Percentiles rank a stretch among this genome's conserved stretches.
These are phyloP conservation scores for Paspalum vaginatum DNA, from an alignment of 176 grass and related monocot genomes.

Conservation along the genomic window DNA sequence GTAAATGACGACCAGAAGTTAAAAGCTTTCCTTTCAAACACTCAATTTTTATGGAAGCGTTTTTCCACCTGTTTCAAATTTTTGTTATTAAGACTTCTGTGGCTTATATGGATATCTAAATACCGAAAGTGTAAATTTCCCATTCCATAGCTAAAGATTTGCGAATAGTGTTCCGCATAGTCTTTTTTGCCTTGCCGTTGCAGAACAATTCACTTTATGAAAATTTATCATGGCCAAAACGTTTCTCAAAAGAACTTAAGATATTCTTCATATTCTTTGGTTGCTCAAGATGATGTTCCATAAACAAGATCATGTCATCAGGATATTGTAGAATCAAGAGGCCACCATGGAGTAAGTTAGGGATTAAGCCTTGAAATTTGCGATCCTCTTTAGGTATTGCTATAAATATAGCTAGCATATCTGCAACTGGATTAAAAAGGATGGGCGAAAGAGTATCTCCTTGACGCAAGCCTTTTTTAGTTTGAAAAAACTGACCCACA, in stretches of 20 bases:
- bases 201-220: background rate
- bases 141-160: background rate
- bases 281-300: too few relatives aligned
- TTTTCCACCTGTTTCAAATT: background rate
- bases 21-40: too few relatives aligned
- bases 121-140: background rate
- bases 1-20: background rate
- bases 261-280: too few relatives aligned
- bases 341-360: background rate
- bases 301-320: background rate
- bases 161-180: fast-evolving
- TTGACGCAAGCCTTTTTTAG: too few relatives aligned
- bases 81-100: background rate
- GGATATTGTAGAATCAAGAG: background rate
- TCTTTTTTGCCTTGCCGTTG: fast-evolving
- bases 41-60: background rate
- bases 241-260: too few relatives aligned
- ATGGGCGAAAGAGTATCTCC: background rate
- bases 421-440: background rate
- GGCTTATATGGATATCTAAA: background rate
- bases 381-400: too few relatives aligned
- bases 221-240: too few relatives aligned
- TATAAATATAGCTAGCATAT: too few relatives aligned
- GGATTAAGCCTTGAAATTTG: background rate
- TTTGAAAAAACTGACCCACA: too few relatives aligned